phyloP scores from a whole-genome alignment of 192 early-diverging fungal species.

The Entomortierella lignicola region DNA sequence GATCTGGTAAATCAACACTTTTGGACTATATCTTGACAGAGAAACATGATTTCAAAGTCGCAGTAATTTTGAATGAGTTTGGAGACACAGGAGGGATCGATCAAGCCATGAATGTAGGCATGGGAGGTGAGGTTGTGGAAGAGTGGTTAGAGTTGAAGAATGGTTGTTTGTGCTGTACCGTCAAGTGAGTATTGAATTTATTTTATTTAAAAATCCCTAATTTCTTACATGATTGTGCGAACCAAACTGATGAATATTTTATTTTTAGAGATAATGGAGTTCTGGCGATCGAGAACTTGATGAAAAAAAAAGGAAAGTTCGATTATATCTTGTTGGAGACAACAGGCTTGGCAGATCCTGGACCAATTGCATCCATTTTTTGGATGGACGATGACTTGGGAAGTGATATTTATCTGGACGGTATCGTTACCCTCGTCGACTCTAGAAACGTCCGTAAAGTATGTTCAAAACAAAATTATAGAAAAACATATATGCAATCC shows the following conservation, averaged over 20 bases:
- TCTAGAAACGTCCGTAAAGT: conserved; percentile 72
- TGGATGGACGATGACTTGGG: conserved; percentile 97
- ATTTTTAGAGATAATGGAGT: conserved; percentile 87
- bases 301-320: conserved; percentile 92
- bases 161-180: conserved; percentile 97
- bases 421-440: conserved; percentile 90
- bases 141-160: conserved; percentile 98
- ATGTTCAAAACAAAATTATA: no score
- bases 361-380: conserved; percentile 94
- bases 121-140: conserved; percentile 86
- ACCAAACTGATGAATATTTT: not conserved
- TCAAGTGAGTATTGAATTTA: conserved; percentile 74
- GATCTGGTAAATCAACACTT: conserved; percentile 93
- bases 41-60: conserved; percentile 94
- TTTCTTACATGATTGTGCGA: not conserved
- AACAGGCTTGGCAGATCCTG: conserved; percentile 81
- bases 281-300: conserved; percentile 91
- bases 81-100: conserved; percentile 95
- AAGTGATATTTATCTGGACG: conserved; percentile 90
- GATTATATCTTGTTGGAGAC: conserved; percentile 98
- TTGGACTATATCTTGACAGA: conserved; percentile 86
- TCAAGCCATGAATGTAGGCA: conserved; percentile 85
- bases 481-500: no score
- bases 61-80: conserved; percentile 99
- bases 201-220: not conserved